Percentiles rank a stretch among this genome's conserved stretches.
Conservation (phyloP, 164 flowering plant species). For the Berberis thunbergii region DNA sequence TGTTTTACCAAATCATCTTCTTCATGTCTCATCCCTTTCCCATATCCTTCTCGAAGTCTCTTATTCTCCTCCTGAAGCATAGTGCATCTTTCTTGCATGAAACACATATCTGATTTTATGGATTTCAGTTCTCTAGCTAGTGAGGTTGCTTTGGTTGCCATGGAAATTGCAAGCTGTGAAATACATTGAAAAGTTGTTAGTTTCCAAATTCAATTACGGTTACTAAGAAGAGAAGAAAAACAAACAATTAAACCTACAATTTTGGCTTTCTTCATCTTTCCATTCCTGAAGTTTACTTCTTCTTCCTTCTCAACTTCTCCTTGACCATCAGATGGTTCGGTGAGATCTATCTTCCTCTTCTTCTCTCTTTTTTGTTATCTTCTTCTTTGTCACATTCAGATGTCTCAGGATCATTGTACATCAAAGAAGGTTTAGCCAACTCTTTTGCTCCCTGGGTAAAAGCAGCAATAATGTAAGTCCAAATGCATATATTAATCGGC, state of each 20-base stretch:
- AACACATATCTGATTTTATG: constrained; percentile 51
- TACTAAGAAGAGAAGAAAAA: neutral
- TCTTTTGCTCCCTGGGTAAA: too few relatives aligned
- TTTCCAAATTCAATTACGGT: neutral
- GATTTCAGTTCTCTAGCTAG: constrained; percentile 75
- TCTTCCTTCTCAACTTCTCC: too few relatives aligned
- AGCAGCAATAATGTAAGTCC: too few relatives aligned
- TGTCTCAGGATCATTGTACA: too few relatives aligned
- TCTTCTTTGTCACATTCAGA: too few relatives aligned
- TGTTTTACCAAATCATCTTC: constrained; percentile 85
- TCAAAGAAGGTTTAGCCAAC: too few relatives aligned
- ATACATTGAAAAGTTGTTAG: constrained; percentile 1
- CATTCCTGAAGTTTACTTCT: too few relatives aligned
- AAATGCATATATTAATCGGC: too few relatives aligned
- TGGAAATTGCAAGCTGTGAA: constrained; percentile 69
- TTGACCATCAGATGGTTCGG: too few relatives aligned
- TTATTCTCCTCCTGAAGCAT: constrained; percentile 84
- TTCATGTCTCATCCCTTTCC: constrained; percentile 55
- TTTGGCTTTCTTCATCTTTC: constrained; percentile 62
- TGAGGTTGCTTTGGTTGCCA: constrained; percentile 67
- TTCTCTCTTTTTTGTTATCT: too few relatives aligned
- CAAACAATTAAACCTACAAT: constrained; percentile 35
- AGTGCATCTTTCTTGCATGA: constrained; percentile 64
- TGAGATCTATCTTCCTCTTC: too few relatives aligned
- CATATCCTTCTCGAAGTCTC: constrained; percentile 58